phyloP scores from a whole-genome alignment of 345 rosid genomes.

The Salix dunnii region DNA sequence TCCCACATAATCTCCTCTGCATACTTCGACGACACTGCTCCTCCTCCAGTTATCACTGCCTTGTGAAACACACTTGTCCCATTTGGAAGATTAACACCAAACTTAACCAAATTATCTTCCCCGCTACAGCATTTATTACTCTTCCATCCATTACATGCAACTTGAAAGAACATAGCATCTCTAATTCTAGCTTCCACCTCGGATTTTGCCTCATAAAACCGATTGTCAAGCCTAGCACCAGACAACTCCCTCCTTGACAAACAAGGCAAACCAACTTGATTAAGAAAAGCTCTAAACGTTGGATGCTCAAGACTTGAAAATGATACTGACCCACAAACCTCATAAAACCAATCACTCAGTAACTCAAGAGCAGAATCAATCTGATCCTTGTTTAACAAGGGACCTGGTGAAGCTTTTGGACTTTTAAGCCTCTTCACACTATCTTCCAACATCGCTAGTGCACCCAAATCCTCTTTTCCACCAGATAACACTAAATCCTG shows the following conservation, averaged over 20 bases:
- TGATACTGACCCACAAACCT: slow-evolving; percentile 48
- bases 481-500: slow-evolving; percentile 51
- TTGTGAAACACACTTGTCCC: slow-evolving; percentile 44
- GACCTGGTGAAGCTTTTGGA: slow-evolving; percentile 45
- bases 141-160: slow-evolving; percentile 56
- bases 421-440: slow-evolving; percentile 59
- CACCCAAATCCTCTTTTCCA: slow-evolving; percentile 49
- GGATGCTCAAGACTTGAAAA: slow-evolving; percentile 54
- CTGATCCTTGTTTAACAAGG: slow-evolving; percentile 46
- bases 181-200: slow-evolving; percentile 49
- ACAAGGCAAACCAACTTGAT: slow-evolving; percentile 50
- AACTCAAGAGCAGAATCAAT: slow-evolving; percentile 44
- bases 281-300: slow-evolving; percentile 49
- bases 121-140: slow-evolving; percentile 31
- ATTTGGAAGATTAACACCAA: slow-evolving; percentile 48
- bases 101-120: slow-evolving; percentile 42
- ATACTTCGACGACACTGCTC: slow-evolving; percentile 39
- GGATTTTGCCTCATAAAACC: slow-evolving; percentile 38
- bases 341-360: slow-evolving; percentile 53
- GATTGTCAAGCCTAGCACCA: slow-evolving; percentile 41
- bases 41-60: slow-evolving; percentile 34
- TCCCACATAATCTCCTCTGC: slow-evolving; percentile 54
- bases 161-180: slow-evolving; percentile 52
- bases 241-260: slow-evolving; percentile 38
- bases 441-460: slow-evolving; percentile 54